phyloP scores from a whole-genome alignment of 805 yeast genomes.

The Pichia ethanolica region DNA sequence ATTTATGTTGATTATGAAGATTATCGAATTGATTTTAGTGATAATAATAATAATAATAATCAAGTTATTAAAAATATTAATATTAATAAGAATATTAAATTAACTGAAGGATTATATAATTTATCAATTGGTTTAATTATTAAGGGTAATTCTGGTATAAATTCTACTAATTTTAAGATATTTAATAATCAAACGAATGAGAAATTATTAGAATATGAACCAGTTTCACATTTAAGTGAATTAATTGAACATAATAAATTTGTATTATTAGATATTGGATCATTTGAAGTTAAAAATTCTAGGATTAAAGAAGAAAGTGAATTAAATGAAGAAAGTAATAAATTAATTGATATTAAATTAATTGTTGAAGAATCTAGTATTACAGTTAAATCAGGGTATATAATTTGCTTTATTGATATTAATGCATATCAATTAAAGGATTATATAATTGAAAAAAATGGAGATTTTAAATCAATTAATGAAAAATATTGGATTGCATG shows the following conservation, averaged over 20 bases:
- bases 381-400: slow-evolving; percentile 40
- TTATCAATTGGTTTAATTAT: slow-evolving; percentile 44
- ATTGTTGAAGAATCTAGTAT: slow-evolving; percentile 2
- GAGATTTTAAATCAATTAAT: slow-evolving; percentile 3
- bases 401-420: slow-evolving; percentile 30
- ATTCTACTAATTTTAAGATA: slow-evolving; percentile 49
- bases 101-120: slow-evolving; percentile 44
- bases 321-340: slow-evolving; percentile 8
- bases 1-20: slow-evolving; percentile 40
- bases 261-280: slow-evolving; percentile 44
- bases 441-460: slow-evolving; percentile 3
- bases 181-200: slow-evolving; percentile 25
- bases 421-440: slow-evolving; percentile 22
- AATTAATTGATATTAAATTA: slow-evolving; percentile 19
- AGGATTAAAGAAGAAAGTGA: slow-evolving; percentile 5
- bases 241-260: slow-evolving; percentile 46
- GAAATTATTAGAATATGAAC: slow-evolving; percentile 37
- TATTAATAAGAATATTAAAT: slow-evolving; percentile 38
- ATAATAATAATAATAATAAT: too few species aligned
- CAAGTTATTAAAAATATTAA: slow-evolving; percentile 13
- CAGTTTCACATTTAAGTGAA: slow-evolving; percentile 51
- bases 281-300: slow-evolving; percentile 24
- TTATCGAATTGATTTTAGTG: slow-evolving; percentile 19
- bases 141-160: slow-evolving; percentile 49
- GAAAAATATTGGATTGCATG: slow-evolving; percentile 25